Evolutionary conservation across 352 stramenopile genomes (phyloP).

Genomic region (Phytophthora sp.): DNA sequence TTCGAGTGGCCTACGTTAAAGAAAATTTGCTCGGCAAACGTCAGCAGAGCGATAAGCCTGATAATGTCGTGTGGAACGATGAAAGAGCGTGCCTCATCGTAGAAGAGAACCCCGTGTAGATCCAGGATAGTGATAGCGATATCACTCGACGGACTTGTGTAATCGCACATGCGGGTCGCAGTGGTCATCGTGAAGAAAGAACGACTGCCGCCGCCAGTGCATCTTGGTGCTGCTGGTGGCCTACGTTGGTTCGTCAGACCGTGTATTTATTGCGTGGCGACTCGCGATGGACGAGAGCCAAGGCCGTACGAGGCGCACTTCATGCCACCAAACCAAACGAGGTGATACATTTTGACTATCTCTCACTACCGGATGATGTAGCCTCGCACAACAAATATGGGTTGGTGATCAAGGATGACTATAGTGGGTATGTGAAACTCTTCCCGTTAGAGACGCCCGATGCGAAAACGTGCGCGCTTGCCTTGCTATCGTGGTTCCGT

Average conservation of each 20-base stretch:
- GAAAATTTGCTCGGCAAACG: not conserved
- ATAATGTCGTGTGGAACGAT: not conserved
- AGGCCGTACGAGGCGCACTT: slow-evolving; percentile 28
- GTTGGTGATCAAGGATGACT: slow-evolving; percentile 3
- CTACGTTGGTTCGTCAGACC: slow-evolving; percentile 15
- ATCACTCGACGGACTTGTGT: slow-evolving; percentile 33
- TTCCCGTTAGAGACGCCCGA: not conserved
- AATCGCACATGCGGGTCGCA: slow-evolving; percentile 26
- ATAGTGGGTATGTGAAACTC: slow-evolving; percentile 2
- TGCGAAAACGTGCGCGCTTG: not conserved
- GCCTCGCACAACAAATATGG: slow-evolving; percentile 22
- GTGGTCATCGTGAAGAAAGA: slow-evolving; percentile 30
- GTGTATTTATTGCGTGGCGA: slow-evolving; percentile 31
- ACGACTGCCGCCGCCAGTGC: slow-evolving; percentile 14
- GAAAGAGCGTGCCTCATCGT: not conserved
- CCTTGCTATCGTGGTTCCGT: not conserved
- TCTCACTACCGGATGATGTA: slow-evolving; percentile 24
- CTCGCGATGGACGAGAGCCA: not conserved
- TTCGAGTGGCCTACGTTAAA: slow-evolving; percentile 5
- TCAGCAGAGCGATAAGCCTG: not conserved
- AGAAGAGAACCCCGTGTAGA: not conserved
- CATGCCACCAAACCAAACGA: slow-evolving; percentile 44
- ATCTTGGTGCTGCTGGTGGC: slow-evolving; percentile 29
- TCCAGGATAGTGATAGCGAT: not conserved
- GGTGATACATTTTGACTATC: slow-evolving; percentile 45